Evolutionary conservation across 768 basidiomycete species (phyloP).

Genomic region (Pleurotus djamor): DNA sequence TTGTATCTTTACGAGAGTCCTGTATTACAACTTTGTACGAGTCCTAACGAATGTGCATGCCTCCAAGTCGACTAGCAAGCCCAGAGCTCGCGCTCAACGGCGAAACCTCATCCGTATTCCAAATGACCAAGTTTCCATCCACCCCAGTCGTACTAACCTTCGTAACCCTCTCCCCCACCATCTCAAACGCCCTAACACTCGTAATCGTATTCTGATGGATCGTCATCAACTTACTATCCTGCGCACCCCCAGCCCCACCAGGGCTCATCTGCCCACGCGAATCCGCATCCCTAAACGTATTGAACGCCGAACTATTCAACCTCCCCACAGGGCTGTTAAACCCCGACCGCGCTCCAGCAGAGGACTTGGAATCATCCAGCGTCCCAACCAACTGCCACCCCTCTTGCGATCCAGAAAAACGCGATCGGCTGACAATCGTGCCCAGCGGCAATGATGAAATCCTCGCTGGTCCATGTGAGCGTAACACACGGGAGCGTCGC

Average conservation of each 20-base stretch:
- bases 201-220: constrained; percentile 99
- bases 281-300: constrained; percentile 91
- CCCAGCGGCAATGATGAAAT: constrained; percentile 84
- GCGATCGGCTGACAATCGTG: constrained; percentile 97
- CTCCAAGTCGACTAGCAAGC: constrained; percentile 48
- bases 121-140: constrained; percentile 91
- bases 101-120: constrained; percentile 55
- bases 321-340: constrained; percentile 55
- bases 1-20: too few relatives aligned
- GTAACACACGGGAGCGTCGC: constrained; percentile 81
- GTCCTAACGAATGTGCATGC: constrained; percentile 37
- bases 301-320: constrained; percentile 91
- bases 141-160: constrained; percentile 91
- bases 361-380: constrained; percentile 76
- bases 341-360: constrained; percentile 36
- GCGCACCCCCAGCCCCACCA: constrained; percentile 21
- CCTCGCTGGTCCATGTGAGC: constrained; percentile 83
- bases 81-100: constrained; percentile 40
- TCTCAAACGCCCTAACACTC: constrained; percentile 77
- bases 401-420: constrained; percentile 65
- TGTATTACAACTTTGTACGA: not conserved
- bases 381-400: constrained; percentile 84
- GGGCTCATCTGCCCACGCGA: constrained; percentile 54
- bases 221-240: constrained; percentile 79
- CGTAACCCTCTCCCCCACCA: constrained; percentile 51